Base-by-base conservation (phyloP, 2,329 filamentous ascomycete genomes). In the Emergomyces orientalis region DNA sequence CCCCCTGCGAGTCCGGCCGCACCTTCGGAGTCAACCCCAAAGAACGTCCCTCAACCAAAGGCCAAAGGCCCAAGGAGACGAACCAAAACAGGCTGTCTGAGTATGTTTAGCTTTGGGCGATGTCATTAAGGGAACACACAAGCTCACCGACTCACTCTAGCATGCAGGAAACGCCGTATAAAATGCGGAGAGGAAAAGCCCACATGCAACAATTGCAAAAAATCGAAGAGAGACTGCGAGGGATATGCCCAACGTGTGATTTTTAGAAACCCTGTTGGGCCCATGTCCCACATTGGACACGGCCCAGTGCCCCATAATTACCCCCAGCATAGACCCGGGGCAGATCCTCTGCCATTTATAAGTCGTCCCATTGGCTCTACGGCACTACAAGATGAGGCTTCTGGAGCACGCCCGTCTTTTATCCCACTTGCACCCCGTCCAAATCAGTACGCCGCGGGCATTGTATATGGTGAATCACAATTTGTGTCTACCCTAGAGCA, bases 41-140 rank as follows among this genome's bases (percentile, higher is more conserved):
- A 67, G 55, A 68, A 68, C 60, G 61, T 67, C 19, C 62, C 66
- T 47, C 51, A 65, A 25, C 69, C 69, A 54, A 73, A 69, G 64
- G 64, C 60, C 27, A 67, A 67, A 65, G 63, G 63, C 3, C 63
- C 80, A 27, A 83, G 84, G 69, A 90, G 87, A 74, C 82, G 92
- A 70, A 96, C 92, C 60, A 97, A 97, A 78, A 96, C 92, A 1
- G 92, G 92, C 17, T 97, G 92, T 73, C 77, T 96, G 65, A 97
- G 88, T 91, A 82, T 75, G 88, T 81, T 56, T 17, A n/a, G 25
- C 34, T 54, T 45, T 17, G 39, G 34, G 30, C 49, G 11, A 37
- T 32, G 41, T 54, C 19, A 19, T 54, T 7, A 54, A 56, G 19
- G n/a, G 22, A 22, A 14, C 8, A 39, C 55, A 58, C 47, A 32